Evolutionary conservation across 1,284 basidiomycete species (phyloP), one percentile per base, ranked within the genome.

Genomic region (Malassezia equina): DNA sequence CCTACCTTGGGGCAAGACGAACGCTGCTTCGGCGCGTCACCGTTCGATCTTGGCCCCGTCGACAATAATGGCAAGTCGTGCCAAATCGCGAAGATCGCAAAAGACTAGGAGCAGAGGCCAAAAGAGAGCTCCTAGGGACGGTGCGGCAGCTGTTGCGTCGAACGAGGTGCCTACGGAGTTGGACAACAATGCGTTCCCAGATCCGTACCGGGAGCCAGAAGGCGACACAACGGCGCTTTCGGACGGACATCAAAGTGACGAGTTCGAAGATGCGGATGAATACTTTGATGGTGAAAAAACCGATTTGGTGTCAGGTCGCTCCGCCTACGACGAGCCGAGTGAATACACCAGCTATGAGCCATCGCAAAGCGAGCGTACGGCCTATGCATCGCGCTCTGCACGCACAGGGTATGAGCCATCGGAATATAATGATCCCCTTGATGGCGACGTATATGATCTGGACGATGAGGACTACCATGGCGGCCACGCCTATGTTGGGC

Each of bases 201-300:
- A 39, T 15, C 17, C 36, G 17, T 39, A 39, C 36, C 1, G 1
- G 36, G 19, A 39, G 11, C 4, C 36, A 1, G 36, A 39, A n/a
- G 36, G 2, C 7, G 17, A 9, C 19, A 19, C 36, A 4, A 21
- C 12, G 4, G 36, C 36, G 19, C 36, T 9, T 1, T 29, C 44
- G 8, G 44, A 23, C 8, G 6, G 44, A 7, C 28, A 21, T 13
- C 11, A 27, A n/a, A 46, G 31, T 17, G 44, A 46, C 25, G 46
- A 48, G 23, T 48, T 48, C 27, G 46, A 46, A 32, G 44, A 46
- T 33, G 44, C 44, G 2, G 44, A 43, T 19, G 25, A 25, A n/a
- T 43, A 43, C 24, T 27, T 27, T 24, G 24, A 43, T 28, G 42
- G 27, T 7, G 25, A n/a, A 43, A 11, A 17, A 4, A 19, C 2